These are phyloP conservation scores for Euptelea pleiosperma DNA, from an alignment of 164 flowering plant genomes.

Conservation along the genomic window DNA sequence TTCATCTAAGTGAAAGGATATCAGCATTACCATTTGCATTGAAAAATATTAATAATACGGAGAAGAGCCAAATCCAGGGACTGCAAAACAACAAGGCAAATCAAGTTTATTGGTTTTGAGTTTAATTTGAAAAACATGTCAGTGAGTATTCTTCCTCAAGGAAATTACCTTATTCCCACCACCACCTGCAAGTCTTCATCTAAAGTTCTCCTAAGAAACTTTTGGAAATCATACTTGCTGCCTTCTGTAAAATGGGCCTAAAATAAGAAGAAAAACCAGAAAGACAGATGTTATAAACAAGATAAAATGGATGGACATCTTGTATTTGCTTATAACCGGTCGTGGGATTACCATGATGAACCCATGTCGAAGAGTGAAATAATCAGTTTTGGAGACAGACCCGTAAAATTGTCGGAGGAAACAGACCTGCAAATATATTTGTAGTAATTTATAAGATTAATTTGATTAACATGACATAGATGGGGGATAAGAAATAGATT, in stretches of 20 bases:
- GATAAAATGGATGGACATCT: background rate
- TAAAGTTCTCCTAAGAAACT: slow-evolving; percentile 48
- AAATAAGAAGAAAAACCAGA: background rate
- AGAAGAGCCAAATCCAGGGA: slow-evolving; percentile 58
- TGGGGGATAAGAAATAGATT: background rate
- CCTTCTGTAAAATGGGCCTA: slow-evolving; percentile 54
- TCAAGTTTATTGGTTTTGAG: background rate
- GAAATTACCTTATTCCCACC: slow-evolving; percentile 60
- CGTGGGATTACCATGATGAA: slow-evolving; percentile 47
- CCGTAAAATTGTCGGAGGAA: slow-evolving; percentile 45
- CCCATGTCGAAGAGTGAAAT: slow-evolving; percentile 67
- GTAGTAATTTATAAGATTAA: background rate
- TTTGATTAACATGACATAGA: background rate
- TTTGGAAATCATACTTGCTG: slow-evolving; percentile 42
- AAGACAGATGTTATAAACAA: background rate
- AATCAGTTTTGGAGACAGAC: slow-evolving; percentile 58
- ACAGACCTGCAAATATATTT: slow-evolving; percentile 34
- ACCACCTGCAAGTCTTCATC: slow-evolving; percentile 60
- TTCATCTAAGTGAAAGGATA: background rate
- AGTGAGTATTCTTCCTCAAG: background rate
- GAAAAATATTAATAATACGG: slow-evolving; percentile 57
- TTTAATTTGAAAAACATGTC: background rate
- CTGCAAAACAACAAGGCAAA: slow-evolving; percentile 34
- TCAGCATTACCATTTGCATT: slow-evolving; percentile 44
- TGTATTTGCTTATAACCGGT: background rate